Base-by-base conservation (phyloP, 148 eudicot genomes). In the Dianthus caryophyllus region DNA sequence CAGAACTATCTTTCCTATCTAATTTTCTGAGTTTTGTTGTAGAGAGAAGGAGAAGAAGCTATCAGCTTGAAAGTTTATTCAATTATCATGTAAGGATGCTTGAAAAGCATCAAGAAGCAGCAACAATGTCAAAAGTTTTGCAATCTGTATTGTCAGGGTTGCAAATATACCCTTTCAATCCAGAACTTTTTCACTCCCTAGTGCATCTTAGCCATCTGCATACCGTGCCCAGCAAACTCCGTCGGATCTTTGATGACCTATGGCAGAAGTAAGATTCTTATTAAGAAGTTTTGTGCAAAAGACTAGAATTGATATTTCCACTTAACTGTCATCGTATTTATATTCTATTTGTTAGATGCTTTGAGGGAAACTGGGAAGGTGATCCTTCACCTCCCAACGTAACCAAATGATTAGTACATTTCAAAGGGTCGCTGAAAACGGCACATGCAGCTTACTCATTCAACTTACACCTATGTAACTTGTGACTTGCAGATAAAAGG, bases 11-110 rank as follows among this genome's bases (percentile, higher is more conserved):
- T 52, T 50, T 25, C 20, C 44, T 41, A 27, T 39, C 33, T 51
- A 63, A 20, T 18, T 17, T 12, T 18, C 31, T 64, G 24, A 50
- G 27, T 60, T 50, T 60, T 52, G 49, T 31, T 73, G 86, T 87
- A 92, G 98, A 94, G 67, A 83, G 84, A 76, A 90, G 83, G 74
- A 73, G 86, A 66, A 78, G 77, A 68, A 94, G 86, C 78, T 49
- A 65, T 57, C 88, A 88, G 65, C 82, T 94, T 43, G 98, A 94
- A 69, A 67, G 47, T 67, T 70, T 94, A 77, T 74, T 86, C 78
- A 83, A 73, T 68, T 88, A 68, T 73, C 84, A 76, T 41, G 44
- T 94, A 76, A 88, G 59, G 77, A 80, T 94, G 88, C 84, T 90
- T 54, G 74, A 83, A 75, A 84, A 72, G 71, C 84, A 94, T 76